Evolutionary conservation across 2,329 filamentous ascomycete species (phyloP).

Genomic region (Juglanconis oblonga): DNA sequence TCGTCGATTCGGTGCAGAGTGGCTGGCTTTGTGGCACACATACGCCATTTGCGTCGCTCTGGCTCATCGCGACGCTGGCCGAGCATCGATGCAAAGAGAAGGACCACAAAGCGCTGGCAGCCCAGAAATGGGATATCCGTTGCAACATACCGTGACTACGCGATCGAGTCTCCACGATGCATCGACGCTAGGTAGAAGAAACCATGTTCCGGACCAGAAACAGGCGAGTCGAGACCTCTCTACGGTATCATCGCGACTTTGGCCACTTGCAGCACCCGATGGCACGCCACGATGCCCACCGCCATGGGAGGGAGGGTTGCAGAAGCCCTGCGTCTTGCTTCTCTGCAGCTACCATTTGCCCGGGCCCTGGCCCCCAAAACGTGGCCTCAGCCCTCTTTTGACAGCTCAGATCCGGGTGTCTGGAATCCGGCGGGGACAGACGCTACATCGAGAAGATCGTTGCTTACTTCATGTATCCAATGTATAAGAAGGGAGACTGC

Average conservation of each 20-base stretch:
- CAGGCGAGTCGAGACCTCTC: too few relatives aligned
- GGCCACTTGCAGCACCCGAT: background rate
- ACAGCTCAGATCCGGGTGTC: background rate
- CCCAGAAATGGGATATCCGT: too few relatives aligned
- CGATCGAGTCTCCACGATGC: too few relatives aligned
- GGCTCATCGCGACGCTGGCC: background rate
- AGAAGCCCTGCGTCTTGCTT: too few relatives aligned
- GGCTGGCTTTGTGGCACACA: background rate
- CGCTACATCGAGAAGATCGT: background rate
- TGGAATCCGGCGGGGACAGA: background rate
- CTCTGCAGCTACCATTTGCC: background rate
- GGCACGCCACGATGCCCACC: background rate
- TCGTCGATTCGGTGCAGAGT: background rate
- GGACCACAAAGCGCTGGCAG: too few relatives aligned
- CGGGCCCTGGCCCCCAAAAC: slow-evolving; percentile 3
- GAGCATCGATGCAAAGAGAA: too few relatives aligned
- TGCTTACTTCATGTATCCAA: background rate
- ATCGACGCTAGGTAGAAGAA: too few relatives aligned
- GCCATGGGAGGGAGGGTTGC: background rate
- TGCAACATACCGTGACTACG: too few relatives aligned
- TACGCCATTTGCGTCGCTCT: background rate
- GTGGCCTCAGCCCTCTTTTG: slow-evolving; percentile 2
- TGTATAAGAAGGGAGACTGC: background rate
- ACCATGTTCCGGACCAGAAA: too few relatives aligned
- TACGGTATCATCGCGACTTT: background rate